Conservation (phyloP, 768 basidiomycete genomes). For the Sutorius australiensis region DNA sequence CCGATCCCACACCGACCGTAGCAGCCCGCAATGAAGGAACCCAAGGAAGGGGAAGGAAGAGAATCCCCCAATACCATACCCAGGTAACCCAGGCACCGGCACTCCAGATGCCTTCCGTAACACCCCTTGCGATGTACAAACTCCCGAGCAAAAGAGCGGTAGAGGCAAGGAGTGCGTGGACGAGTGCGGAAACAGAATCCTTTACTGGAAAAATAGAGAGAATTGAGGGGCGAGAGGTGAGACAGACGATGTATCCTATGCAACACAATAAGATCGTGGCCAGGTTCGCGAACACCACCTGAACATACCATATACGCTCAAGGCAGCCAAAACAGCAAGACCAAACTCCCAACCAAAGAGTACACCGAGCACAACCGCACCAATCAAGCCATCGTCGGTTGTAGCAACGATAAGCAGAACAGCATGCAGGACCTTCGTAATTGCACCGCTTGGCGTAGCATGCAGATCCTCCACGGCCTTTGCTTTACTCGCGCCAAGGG, state of each 20-base stretch:
- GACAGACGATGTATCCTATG: constrained; percentile 17
- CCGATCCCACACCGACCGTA: constrained; percentile 71
- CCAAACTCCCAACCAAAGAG: constrained; percentile 66
- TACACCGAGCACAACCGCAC: constrained; percentile 61
- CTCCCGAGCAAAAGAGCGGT: constrained; percentile 74
- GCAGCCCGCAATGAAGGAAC: constrained; percentile 59
- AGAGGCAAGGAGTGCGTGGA: constrained; percentile 81
- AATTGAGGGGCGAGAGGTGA: constrained; percentile 8
- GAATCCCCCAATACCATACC: constrained; percentile 30
- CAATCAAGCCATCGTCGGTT: constrained; percentile 73
- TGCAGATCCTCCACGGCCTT: constrained; percentile 65
- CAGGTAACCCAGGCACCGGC: constrained; percentile 27
- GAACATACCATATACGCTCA: constrained; percentile 67
- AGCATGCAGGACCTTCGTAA: constrained; percentile 17
- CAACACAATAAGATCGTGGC: not conserved
- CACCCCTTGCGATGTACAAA: constrained; percentile 26
- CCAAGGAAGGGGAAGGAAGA: constrained; percentile 34
- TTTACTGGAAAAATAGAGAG: constrained; percentile 6
- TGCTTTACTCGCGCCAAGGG: constrained; percentile 76
- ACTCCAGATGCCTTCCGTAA: constrained; percentile 28
- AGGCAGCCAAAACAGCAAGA: constrained; percentile 64
- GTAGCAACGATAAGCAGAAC: constrained; percentile 71
- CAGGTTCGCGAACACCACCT: not conserved
- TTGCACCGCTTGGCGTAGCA: constrained; percentile 5
- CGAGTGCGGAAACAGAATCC: constrained; percentile 23